A percentile compares a stretch with the other conserved stretches of the same genome.
phyloP scores from a whole-genome alignment of 2,329 filamentous ascomycete genomes.

The Blastomyces parvus region DNA sequence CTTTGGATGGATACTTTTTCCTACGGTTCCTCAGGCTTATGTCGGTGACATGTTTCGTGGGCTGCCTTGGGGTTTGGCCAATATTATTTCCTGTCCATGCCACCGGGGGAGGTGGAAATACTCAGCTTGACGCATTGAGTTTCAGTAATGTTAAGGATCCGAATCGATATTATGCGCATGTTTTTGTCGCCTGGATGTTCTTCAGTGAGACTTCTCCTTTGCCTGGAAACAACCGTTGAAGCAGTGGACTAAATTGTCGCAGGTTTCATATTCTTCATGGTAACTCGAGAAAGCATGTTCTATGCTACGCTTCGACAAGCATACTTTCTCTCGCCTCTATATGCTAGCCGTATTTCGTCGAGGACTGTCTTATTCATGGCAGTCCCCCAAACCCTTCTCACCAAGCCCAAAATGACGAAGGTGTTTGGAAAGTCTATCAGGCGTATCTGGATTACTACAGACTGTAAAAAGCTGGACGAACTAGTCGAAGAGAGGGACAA shows the following conservation, averaged over 20 bases:
- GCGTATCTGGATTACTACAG: constrained; percentile 71
- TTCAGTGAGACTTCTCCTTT: constrained; percentile 44
- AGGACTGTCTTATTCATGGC: constrained; percentile 81
- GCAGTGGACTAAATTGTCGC: constrained; percentile 11
- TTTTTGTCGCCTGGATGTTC: constrained; percentile 65
- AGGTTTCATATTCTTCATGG: constrained; percentile 73
- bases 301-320: constrained; percentile 87
- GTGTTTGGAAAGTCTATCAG: constrained; percentile 75
- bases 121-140: constrained; percentile 65
- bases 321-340: constrained; percentile 75
- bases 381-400: constrained; percentile 67
- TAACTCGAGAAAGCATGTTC: constrained; percentile 79
- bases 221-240: neutral
- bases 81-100: constrained; percentile 79
- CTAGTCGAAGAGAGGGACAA: constrained; percentile 71
- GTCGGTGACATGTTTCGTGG: constrained; percentile 68
- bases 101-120: constrained; percentile 60
- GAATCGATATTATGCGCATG: constrained; percentile 68
- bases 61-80: constrained; percentile 76
- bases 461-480: constrained; percentile 66
- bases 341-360: constrained; percentile 75
- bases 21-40: constrained; percentile 76
- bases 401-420: constrained; percentile 62
- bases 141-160: constrained; percentile 63
- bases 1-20: constrained; percentile 85